These are phyloP conservation scores for Paracamarosporium sp. DNA, from an alignment of 2,329 filamentous ascomycete genomes.

Conservation along the genomic window DNA sequence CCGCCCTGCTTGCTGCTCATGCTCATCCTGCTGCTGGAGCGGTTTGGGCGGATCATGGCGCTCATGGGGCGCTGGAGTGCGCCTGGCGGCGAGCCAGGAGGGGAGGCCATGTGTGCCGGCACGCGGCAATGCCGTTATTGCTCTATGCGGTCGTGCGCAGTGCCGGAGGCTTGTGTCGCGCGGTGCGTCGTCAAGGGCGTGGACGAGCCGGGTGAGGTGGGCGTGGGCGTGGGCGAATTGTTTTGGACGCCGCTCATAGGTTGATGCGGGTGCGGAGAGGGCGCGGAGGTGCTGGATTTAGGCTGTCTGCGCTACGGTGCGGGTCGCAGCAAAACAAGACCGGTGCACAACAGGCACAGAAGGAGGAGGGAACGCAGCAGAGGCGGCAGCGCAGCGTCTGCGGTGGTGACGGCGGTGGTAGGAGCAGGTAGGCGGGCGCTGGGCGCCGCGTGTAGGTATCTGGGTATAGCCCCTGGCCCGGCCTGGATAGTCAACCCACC, in stretches of 20 bases:
- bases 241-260: conserved; percentile 11
- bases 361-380: not conserved
- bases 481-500: not conserved
- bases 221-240: conserved; percentile 16
- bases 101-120: conserved; percentile 44
- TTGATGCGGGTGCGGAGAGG: conserved; percentile 12
- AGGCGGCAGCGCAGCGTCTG: not conserved
- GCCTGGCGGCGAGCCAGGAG: conserved; percentile 46
- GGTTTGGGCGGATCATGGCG: conserved; percentile 76
- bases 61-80: conserved; percentile 74
- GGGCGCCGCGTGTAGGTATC: not conserved
- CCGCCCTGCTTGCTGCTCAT: conserved; percentile 77
- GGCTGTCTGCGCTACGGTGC: conserved; percentile 19
- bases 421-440: not conserved
- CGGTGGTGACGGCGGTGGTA: too few species aligned
- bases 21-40: conserved; percentile 86
- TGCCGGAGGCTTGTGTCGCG: conserved; percentile 14
- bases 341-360: too few species aligned
- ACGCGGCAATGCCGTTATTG: conserved; percentile 26
- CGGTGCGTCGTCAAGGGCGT: conserved; percentile 11
- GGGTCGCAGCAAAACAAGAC: too few species aligned
- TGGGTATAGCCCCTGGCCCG: conserved; percentile 5
- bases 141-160: conserved; percentile 18
- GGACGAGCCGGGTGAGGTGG: conserved; percentile 17
- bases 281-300: conserved; percentile 19